Evolutionary conservation across 768 basidiomycete species (phyloP).

Genomic region (Lentinula sp.): DNA sequence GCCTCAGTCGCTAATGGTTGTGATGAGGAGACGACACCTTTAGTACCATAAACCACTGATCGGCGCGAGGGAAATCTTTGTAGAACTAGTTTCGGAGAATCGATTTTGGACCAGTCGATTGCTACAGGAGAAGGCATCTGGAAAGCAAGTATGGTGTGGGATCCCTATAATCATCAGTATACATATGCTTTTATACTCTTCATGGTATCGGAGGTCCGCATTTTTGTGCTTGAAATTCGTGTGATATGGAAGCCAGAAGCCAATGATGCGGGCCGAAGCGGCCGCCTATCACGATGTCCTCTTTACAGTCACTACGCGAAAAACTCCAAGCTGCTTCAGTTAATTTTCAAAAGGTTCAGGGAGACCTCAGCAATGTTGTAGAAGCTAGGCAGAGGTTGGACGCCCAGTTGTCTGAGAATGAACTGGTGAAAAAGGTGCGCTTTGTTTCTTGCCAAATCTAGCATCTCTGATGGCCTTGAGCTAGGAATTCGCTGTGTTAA

Average conservation of each 20-base stretch:
- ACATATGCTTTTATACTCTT: background rate
- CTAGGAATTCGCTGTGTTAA: slow-evolving; percentile 79
- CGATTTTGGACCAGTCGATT: slow-evolving; percentile 55
- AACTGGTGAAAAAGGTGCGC: slow-evolving; percentile 80
- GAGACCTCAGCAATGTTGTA: slow-evolving; percentile 64
- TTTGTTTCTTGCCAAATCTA: background rate
- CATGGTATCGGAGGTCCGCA: background rate
- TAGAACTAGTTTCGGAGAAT: slow-evolving; percentile 59
- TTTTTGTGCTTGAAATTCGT: background rate
- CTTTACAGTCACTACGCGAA: slow-evolving; percentile 34
- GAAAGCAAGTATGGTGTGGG: background rate
- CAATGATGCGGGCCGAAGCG: background rate
- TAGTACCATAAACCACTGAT: slow-evolving; percentile 82
- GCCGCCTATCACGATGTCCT: slow-evolving; percentile 13
- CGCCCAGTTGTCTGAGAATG: slow-evolving; percentile 86
- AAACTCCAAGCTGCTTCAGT: slow-evolving; percentile 62
- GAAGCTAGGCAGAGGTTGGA: slow-evolving; percentile 86
- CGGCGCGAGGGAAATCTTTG: slow-evolving; percentile 77
- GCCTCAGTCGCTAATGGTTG: slow-evolving; percentile 91
- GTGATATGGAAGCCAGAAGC: background rate
- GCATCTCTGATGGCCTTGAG: background rate
- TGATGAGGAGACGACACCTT: slow-evolving; percentile 82
- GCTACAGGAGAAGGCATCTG: slow-evolving; percentile 28
- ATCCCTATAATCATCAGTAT: too few species aligned
- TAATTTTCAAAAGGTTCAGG: slow-evolving; percentile 80